Conservation (phyloP, 495 filamentous ascomycete genomes). For the Tuber brumale region DNA sequence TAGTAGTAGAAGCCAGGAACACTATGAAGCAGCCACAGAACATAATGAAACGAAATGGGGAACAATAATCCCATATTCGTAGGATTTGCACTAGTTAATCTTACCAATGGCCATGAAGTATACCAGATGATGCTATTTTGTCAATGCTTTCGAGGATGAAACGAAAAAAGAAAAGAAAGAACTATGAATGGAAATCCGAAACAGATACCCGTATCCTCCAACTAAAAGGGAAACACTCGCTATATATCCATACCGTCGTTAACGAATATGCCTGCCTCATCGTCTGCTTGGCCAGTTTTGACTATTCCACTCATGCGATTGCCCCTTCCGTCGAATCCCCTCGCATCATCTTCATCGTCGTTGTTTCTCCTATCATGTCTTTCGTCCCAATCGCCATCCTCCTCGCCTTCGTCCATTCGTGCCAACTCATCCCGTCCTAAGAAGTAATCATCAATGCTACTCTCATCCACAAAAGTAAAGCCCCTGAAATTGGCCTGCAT, state of each 20-base stretch:
- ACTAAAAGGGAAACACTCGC: slow-evolving; percentile 7
- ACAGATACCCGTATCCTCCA: slow-evolving; percentile 5
- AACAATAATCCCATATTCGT: not conserved
- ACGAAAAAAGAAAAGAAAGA: slow-evolving; percentile 13
- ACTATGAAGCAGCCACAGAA: not conserved
- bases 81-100: not conserved
- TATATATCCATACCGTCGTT: slow-evolving; percentile 41
- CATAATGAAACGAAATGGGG: not conserved
- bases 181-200: slow-evolving; percentile 9
- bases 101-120: slow-evolving; percentile 1
- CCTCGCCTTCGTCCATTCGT: slow-evolving; percentile 66
- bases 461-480: slow-evolving; percentile 98
- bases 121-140: slow-evolving; percentile 26
- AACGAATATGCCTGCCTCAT: slow-evolving; percentile 40
- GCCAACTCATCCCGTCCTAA: slow-evolving; percentile 55
- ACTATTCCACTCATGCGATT: slow-evolving; percentile 41
- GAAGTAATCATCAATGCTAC: slow-evolving; percentile 86
- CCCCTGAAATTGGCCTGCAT: slow-evolving; percentile 98
- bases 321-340: slow-evolving; percentile 19
- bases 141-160: slow-evolving; percentile 24
- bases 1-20: not conserved
- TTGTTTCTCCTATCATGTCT: slow-evolving; percentile 36
- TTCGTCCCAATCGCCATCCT: slow-evolving; percentile 51
- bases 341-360: slow-evolving; percentile 16
- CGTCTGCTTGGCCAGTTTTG: slow-evolving; percentile 29